Base-by-base conservation (phyloP, 257 asterid species). In the Solanum megistacrolobum region DNA sequence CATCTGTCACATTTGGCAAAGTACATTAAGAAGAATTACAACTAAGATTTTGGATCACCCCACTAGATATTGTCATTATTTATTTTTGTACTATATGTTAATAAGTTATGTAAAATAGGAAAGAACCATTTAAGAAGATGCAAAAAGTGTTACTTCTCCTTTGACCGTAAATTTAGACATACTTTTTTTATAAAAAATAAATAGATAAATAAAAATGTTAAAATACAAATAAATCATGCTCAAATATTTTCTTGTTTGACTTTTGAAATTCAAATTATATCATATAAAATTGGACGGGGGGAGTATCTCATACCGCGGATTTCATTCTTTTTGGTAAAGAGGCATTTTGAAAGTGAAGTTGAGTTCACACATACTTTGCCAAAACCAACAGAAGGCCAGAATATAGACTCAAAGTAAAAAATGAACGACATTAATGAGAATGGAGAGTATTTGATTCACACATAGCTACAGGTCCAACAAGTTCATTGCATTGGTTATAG, bases 401-500 rank as follows among this genome's bases (percentile, higher is more conserved):
- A 66, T 18, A 75, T 13, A 31, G 72, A 43, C 58, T 78, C 79
- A 60, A 48, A 48, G 86, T 72, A 27, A 71, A 87, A 87, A 69
- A 36, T 65, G 86, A 88, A 83, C 7, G 34, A 58, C 43, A 23
- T 46, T 68, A 12, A 46, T 83, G 84, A 68, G 75, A 88, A 88
- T 88, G 72, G 55, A 21, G 69, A 32, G 83, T 66, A 87, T 82
- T 38, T 41, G 60, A 60, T 55, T 73, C 27, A 27, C 85, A 79
- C 52, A 36, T 52, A 48, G 75, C 79, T 86, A 79, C 12, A 27
- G 52, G 83, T 55, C 32, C 13, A 9, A 35, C 43, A 68, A 29
- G 43, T 25, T 85, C 87, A 85, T 68, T 35, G 21, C 39, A 16
- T 93, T 29, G 99, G 91, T 88, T 94, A 98, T 89, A 96, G 76